Percentiles rank a stretch among this genome's conserved stretches.
Conservation (phyloP, 2,329 filamentous ascomycete species). For the Fonsecaea monophora region DNA sequence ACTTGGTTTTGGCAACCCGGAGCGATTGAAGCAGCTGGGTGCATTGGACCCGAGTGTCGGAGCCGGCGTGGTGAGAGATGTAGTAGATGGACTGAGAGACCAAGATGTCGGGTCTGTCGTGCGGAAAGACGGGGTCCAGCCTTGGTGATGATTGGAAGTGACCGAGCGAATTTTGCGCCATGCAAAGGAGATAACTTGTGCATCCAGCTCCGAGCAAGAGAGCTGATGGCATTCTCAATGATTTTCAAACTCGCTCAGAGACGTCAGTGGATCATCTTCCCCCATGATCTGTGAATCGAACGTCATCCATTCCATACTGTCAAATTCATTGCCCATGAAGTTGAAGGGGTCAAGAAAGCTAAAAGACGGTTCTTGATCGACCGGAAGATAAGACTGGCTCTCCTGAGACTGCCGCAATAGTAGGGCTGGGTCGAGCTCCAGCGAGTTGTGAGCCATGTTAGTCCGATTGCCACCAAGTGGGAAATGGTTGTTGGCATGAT, state of each 20-base stretch:
- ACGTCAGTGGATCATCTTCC: background rate
- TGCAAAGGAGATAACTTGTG: background rate
- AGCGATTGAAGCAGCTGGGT: conserved; percentile 40
- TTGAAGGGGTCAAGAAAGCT: conserved; percentile 38
- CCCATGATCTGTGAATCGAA: conserved; percentile 26
- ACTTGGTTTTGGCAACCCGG: conserved; percentile 45
- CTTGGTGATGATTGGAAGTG: conserved; percentile 20
- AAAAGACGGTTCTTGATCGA: conserved; percentile 26
- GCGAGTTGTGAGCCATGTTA: background rate
- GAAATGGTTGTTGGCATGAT: background rate
- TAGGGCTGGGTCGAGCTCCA: background rate
- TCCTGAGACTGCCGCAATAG: conserved; percentile 16
- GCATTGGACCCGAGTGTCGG: conserved; percentile 44
- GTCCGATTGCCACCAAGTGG: background rate
- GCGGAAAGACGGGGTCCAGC: conserved; percentile 41
- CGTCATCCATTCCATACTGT: conserved; percentile 38
- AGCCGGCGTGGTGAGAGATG: conserved; percentile 43
- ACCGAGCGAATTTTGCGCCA: background rate
- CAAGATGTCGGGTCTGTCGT: conserved; percentile 44
- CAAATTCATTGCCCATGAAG: conserved; percentile 36
- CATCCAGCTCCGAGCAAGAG: background rate
- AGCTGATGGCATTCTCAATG: background rate
- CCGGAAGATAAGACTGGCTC: conserved; percentile 3
- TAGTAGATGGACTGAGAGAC: conserved; percentile 43
- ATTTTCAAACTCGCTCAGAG: background rate